phyloP scores from a whole-genome alignment of 371 early-diverging fungal species.

The Mucor irregularis region DNA sequence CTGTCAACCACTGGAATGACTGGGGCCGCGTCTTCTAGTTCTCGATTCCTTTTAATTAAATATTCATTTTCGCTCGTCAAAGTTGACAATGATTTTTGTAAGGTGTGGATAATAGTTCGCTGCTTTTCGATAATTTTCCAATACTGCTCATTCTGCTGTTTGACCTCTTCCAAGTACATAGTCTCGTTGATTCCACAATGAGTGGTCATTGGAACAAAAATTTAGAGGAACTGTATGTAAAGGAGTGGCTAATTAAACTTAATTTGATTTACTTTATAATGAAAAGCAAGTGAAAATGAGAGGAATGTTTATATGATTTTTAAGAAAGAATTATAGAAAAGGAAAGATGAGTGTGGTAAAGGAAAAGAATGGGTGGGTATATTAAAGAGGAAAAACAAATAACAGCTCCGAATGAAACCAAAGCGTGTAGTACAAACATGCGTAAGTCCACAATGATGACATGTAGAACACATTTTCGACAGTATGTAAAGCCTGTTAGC shows the following conservation, averaged over 20 bases:
- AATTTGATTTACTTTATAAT: background rate
- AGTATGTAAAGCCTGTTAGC: no score
- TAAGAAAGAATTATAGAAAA: background rate
- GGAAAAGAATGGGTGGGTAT: background rate
- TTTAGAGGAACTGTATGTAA: background rate
- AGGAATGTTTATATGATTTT: background rate
- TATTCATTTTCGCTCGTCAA: slow-evolving; percentile 47
- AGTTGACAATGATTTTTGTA: slow-evolving; percentile 46
- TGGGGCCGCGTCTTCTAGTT: slow-evolving; percentile 21
- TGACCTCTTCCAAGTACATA: slow-evolving; percentile 2
- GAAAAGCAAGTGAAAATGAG: background rate
- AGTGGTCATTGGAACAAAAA: no score
- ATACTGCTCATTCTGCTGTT: slow-evolving; percentile 75
- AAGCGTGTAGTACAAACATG: background rate
- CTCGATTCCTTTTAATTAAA: slow-evolving; percentile 25
- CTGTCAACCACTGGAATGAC: background rate
- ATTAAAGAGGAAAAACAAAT: background rate
- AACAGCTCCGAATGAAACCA: background rate
- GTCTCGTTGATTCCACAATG: no score
- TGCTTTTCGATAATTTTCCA: slow-evolving; percentile 87
- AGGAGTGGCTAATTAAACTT: background rate
- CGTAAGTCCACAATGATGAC: background rate
- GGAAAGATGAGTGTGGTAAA: background rate
- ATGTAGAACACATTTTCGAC: no score
- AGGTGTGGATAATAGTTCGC: slow-evolving; percentile 70